Base-by-base conservation (phyloP, 2,329 filamentous ascomycete species). In the Grosmannia penicillata region DNA sequence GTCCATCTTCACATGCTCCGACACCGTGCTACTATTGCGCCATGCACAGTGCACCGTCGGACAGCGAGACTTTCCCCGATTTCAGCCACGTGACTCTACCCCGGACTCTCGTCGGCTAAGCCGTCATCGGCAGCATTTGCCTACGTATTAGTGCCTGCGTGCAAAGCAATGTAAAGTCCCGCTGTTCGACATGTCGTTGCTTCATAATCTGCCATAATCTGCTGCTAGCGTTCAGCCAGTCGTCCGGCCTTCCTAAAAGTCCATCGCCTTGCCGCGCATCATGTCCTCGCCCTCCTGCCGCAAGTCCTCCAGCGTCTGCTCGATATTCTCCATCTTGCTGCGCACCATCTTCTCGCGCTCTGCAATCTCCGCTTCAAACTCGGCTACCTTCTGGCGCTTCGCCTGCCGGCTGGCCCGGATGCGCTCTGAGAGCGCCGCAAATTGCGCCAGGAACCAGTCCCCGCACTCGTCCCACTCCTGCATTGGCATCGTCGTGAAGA, bases 391-490 rank as follows among this genome's bases (percentile, higher is more conserved):
- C 29, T 56, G 52, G 35, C 72, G 62, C 54, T 72, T 74, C 13
- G 54, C 55, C 41, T 60, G 60, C 9, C 72, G 61, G 17, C 65
- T 60, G 36, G 63, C 57, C 42, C 61, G 63, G 44, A 75, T 51
- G 37, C 55, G 58, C 43, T 60, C 54, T 51, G 73, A 61, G 30
- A 75, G 54, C 4, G 57, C 56, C 8, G 61, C 55, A 43, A 76
- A 75, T 43, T 64, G 66, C 31, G 63, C 62, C 18, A 72, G 56
- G 40, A 76, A 72, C 72, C 72, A 76, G 45, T 75, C 70, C 6
- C 72, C 72, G 1, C 70, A 63, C 13, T 63, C 58, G 46, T 76
- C 71, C 72, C 72, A 76, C 38, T 75, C 72, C 14, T 61, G 56
- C 13, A 74, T 57, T 1, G 65, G 54, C 61, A 75, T 67, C 37